phyloP scores from a whole-genome alignment of 1,139 yeast genomes.

The Citeromyces hawaiiensis region DNA sequence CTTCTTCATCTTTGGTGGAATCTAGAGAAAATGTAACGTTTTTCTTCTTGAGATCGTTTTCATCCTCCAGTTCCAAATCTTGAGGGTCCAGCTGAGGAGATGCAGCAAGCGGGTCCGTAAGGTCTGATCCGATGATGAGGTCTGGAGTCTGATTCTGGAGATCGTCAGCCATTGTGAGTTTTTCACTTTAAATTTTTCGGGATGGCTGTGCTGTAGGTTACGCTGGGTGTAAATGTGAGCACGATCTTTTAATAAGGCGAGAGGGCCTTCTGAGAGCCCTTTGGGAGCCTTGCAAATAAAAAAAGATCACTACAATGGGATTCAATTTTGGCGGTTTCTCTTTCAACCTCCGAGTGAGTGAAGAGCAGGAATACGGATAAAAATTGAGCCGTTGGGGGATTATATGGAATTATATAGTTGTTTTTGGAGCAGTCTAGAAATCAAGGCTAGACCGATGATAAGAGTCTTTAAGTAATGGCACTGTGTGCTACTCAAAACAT shows the following conservation, averaged over 20 bases:
- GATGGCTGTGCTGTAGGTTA: not conserved
- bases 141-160: constrained; percentile 78
- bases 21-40: constrained; percentile 76
- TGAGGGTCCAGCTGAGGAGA: constrained; percentile 17
- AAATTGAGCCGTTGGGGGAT: too few relatives aligned
- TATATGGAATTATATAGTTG: too few relatives aligned
- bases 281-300: too few relatives aligned
- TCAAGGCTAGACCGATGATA: too few relatives aligned
- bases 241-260: not conserved
- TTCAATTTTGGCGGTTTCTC: too few relatives aligned
- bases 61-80: constrained; percentile 24
- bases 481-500: too few relatives aligned
- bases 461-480: too few relatives aligned
- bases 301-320: too few relatives aligned
- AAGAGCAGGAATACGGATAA: too few relatives aligned
- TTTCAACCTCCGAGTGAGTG: too few relatives aligned
- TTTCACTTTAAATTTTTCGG: not conserved
- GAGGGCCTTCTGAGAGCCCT: too few relatives aligned
- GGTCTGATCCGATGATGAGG: constrained; percentile 50
- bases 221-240: constrained; percentile 1
- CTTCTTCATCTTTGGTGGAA: constrained; percentile 52
- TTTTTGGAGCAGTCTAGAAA: too few relatives aligned
- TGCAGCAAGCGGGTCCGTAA: constrained; percentile 3
- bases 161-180: constrained; percentile 21
- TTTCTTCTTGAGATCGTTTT: constrained; percentile 40